Base-by-base conservation (phyloP, 2,329 filamentous ascomycete species). In the Pleoardoris graminearum region DNA sequence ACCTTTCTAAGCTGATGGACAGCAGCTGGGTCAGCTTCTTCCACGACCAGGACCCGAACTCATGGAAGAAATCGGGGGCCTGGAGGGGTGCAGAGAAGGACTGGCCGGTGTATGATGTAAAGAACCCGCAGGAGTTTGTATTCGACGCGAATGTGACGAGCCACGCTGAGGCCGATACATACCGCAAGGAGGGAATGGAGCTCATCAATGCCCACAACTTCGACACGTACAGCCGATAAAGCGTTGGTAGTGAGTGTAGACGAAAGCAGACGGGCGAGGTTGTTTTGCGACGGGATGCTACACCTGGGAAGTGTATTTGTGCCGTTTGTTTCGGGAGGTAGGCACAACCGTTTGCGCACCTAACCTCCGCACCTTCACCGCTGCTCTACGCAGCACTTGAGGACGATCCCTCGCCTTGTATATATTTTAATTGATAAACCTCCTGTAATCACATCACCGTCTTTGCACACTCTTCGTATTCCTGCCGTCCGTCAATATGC, bases 21-120 rank as follows among this genome's bases (percentile, higher is more conserved):
- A 71, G 63, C 39, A 71, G 66, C 46, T 80, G 78, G 78, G 72
- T 73, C 3, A 71, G 67, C 17, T 80, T 80, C 60, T 71, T 80
- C 12, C 76, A 76, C 49, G 68, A 71, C n/a, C 48, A 65, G 25
- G 62, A 69, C 30, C 66, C 66, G 1, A 67, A 63, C 54, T 51
- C 30, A 16, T 68, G 62, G 62, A 60, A 47, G 23, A 17, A 17
- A 12, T 19, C 23, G n/a, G 44, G 33, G 7, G 44, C 44, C 12
- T 47, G 44, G 65, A 22, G 39, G 61, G 33, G 55, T 35, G 6
- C 59, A 58, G 63, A 60, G 54, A 37, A 48, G 37, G 42, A 63
- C 10, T 80, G 78, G 78, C 75, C 76, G 0, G 54, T 48, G 44
- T 80, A 80, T 56, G 63, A 65, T 22, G 51, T 66, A 0, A 61